phyloP scores from a whole-genome alignment of 2,329 filamentous ascomycete species.

The Fusarium globosum region DNA sequence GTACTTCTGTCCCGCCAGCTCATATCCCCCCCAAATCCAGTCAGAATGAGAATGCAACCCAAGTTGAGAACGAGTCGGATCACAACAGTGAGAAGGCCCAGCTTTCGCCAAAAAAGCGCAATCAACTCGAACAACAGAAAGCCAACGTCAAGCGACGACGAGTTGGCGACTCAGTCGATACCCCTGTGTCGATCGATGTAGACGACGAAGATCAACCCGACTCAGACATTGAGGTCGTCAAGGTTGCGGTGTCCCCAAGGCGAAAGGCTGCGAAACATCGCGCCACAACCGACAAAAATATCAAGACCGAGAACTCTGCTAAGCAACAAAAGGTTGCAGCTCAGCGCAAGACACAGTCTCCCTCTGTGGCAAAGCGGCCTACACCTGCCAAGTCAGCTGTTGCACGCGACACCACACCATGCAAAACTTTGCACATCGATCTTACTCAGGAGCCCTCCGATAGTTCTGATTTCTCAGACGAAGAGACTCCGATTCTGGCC shows the following conservation, averaged over 20 bases:
- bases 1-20: background rate
- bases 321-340: background rate
- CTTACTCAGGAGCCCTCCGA: conserved; percentile 19
- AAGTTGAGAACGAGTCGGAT: conserved; percentile 23
- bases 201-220: background rate
- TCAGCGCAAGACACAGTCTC: background rate
- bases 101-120: conserved; percentile 20
- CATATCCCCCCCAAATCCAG: background rate
- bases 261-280: background rate
- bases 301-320: conserved; percentile 1
- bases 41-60: background rate
- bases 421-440: conserved; percentile 4
- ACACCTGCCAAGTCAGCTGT: background rate
- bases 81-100: conserved; percentile 33
- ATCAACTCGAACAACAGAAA: background rate
- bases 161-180: background rate
- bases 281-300: background rate
- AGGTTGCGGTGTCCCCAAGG: conserved; percentile 4
- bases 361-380: background rate
- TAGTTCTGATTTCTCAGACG: conserved; percentile 26
- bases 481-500: background rate
- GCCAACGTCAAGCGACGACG: conserved; percentile 27
- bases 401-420: background rate
- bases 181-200: background rate
- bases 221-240: conserved; percentile 20